Conservation (phyloP, 1,284 basidiomycete species). For the Blastosporella zonata region DNA sequence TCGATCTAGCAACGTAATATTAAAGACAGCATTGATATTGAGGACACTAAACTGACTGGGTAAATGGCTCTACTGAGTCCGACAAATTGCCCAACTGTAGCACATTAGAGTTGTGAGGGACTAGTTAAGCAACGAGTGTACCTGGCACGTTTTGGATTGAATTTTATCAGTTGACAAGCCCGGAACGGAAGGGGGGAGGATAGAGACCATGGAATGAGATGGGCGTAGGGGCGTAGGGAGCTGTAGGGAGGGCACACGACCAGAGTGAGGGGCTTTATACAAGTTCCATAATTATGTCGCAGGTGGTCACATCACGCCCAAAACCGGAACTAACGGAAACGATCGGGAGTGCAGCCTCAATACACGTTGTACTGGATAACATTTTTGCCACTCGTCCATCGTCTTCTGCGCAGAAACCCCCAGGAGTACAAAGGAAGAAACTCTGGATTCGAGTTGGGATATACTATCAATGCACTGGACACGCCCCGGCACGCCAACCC, state of each 20-base stretch:
- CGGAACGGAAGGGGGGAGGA: conserved; percentile 31
- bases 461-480: neutral
- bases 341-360: conserved; percentile 17
- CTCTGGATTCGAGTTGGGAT: neutral
- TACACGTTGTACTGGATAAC: conserved; percentile 5
- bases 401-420: neutral
- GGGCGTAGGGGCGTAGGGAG: too few species aligned
- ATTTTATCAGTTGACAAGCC: conserved; percentile 30
- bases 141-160: conserved; percentile 37
- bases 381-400: neutral
- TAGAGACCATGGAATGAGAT: conserved; percentile 33
- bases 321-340: conserved; percentile 26
- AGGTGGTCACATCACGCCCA: conserved; percentile 26
- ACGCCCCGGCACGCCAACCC: neutral
- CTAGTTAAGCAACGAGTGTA: conserved; percentile 17
- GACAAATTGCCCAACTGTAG: conserved; percentile 44
- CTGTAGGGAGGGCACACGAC: conserved; percentile 20
- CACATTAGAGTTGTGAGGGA: conserved; percentile 1
- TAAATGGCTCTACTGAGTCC: conserved; percentile 57
- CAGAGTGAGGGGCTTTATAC: conserved; percentile 14
- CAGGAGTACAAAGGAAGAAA: neutral
- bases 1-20: conserved; percentile 25
- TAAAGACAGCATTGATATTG: neutral
- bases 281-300: conserved; percentile 12
- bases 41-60: conserved; percentile 40